A percentile compares a stretch with the other conserved stretches of the same genome.
phyloP scores from a whole-genome alignment of 2,329 filamentous ascomycete species.

The Claviceps capensis region DNA sequence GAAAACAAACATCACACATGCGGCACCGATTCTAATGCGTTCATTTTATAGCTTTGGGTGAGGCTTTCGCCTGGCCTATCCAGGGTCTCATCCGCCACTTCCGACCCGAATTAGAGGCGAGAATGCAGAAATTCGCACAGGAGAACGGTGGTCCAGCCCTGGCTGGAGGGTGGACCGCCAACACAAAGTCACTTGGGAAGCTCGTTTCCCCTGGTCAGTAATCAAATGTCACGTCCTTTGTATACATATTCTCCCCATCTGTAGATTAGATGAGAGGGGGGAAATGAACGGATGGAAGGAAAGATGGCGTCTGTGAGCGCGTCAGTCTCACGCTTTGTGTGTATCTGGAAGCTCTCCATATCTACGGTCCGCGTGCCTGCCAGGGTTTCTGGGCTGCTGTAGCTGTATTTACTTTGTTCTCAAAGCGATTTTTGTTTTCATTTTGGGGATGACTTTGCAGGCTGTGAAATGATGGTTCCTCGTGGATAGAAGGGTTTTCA shows the following conservation, averaged over 20 bases:
- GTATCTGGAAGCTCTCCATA: neutral
- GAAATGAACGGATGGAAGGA: neutral
- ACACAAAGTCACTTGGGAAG: slow-evolving; percentile 63
- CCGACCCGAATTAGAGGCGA: slow-evolving; percentile 83
- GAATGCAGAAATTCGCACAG: slow-evolving; percentile 69
- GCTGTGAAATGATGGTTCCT: neutral
- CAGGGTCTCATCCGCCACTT: slow-evolving; percentile 98
- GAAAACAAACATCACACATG: neutral
- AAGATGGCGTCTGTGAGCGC: neutral
- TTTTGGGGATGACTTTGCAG: neutral
- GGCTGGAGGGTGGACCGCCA: slow-evolving; percentile 77
- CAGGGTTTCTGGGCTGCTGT: neutral
- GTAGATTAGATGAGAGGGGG: slow-evolving; percentile 2
- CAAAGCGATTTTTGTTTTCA: neutral
- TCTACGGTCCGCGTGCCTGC: neutral
- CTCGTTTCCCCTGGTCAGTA: slow-evolving; percentile 86
- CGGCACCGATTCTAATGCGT: neutral
- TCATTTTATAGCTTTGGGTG: slow-evolving; percentile 55
- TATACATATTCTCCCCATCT: slow-evolving; percentile 2
- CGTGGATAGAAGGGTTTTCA: neutral
- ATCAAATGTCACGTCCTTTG: slow-evolving; percentile 12
- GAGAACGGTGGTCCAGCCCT: slow-evolving; percentile 60
- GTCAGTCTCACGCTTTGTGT: neutral
- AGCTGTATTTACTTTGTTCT: slow-evolving; percentile 5
- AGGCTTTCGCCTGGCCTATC: slow-evolving; percentile 97